phyloP scores from a whole-genome alignment of 2,329 filamentous ascomycete species.

The Hypoxylon sp. region DNA sequence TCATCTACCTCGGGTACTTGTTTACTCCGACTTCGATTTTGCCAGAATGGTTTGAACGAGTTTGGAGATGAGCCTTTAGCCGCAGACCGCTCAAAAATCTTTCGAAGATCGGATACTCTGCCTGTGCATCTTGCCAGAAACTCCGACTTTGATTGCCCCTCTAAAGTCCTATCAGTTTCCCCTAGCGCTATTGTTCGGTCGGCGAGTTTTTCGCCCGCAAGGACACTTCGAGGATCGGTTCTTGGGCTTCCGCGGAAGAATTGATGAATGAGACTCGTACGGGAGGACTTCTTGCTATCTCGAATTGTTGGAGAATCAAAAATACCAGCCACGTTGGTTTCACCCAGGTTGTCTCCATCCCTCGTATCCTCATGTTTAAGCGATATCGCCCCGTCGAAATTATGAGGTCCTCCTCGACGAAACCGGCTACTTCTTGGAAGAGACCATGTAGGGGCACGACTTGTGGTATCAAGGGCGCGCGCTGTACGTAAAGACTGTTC shows the following conservation, averaged over 20 bases:
- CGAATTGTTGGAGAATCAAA: neutral
- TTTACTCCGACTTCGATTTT: slow-evolving; percentile 26
- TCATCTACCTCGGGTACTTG: slow-evolving; percentile 28
- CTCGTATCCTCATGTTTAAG: neutral
- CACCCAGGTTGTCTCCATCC: neutral
- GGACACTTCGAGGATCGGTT: neutral
- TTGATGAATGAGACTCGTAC: slow-evolving; percentile 16
- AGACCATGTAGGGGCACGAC: slow-evolving; percentile 12
- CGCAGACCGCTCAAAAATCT: slow-evolving; percentile 50
- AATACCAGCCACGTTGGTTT: neutral
- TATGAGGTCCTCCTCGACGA: slow-evolving; percentile 27
- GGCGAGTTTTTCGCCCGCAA: neutral
- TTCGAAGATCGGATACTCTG: slow-evolving; percentile 53
- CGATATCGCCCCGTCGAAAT: slow-evolving; percentile 24
- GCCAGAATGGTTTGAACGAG: slow-evolving; percentile 47
- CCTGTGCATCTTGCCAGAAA: slow-evolving; percentile 30
- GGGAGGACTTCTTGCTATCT: slow-evolving; percentile 4
- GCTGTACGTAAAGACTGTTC: slow-evolving; percentile 15
- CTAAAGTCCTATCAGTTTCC: slow-evolving; percentile 5
- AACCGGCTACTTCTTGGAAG: slow-evolving; percentile 32
- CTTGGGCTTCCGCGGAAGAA: slow-evolving; percentile 17
- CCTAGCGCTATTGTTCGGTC: neutral
- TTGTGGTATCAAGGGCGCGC: neutral
- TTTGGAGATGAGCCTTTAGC: slow-evolving; percentile 38
- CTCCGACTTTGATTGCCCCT: slow-evolving; percentile 19